phyloP scores from a whole-genome alignment of 2,329 filamentous ascomycete species.

The Nigrospora oryzae region DNA sequence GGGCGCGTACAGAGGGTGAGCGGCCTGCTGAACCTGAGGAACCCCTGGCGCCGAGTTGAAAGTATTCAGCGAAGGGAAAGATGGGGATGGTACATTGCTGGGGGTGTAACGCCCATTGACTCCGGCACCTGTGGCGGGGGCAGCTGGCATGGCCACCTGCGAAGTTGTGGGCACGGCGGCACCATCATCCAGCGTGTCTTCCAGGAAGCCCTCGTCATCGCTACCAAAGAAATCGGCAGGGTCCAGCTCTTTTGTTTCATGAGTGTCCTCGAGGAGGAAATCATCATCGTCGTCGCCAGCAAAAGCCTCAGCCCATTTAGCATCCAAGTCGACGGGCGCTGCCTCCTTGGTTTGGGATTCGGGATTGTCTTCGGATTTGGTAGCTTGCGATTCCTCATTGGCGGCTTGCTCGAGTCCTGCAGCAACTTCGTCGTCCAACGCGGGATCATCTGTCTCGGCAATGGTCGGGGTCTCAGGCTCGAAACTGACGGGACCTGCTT shows the following conservation, averaged over 20 bases:
- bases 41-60: constrained; percentile 38
- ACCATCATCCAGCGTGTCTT: constrained; percentile 50
- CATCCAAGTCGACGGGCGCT: constrained; percentile 57
- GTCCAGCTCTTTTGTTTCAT: constrained; percentile 43
- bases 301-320: constrained; percentile 77
- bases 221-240: constrained; percentile 64
- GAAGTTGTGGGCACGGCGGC: constrained; percentile 14
- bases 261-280: constrained; percentile 51
- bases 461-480: constrained; percentile 16
- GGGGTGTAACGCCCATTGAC: constrained; percentile 26
- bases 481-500: constrained; percentile 1
- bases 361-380: neutral
- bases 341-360: constrained; percentile 8
- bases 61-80: constrained; percentile 23
- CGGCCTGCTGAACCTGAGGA: constrained; percentile 13
- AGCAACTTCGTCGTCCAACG: neutral
- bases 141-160: constrained; percentile 13
- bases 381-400: constrained; percentile 4
- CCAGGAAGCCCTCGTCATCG: constrained; percentile 78
- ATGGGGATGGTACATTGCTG: constrained; percentile 13
- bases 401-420: constrained; percentile 3
- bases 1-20: constrained; percentile 16
- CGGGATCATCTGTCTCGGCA: constrained; percentile 6
- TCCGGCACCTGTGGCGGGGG: constrained; percentile 10
- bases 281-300: constrained; percentile 63